Evolutionary conservation across 2,329 filamentous ascomycete species (phyloP).

Genomic region (Xylaria multiplex): DNA sequence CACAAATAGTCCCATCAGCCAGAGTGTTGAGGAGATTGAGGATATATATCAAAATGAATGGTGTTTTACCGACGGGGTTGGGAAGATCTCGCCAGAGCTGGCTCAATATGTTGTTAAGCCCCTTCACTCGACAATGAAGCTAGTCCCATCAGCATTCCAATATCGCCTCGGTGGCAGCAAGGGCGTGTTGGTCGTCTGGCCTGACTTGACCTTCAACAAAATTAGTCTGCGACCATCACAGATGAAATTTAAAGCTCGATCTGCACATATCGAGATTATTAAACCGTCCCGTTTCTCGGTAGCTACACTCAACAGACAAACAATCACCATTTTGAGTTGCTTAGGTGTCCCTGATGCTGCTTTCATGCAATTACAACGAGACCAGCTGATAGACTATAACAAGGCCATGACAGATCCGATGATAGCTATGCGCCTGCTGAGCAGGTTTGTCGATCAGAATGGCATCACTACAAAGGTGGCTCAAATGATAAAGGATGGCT

Average conservation of each 20-base stretch:
- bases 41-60: constrained; percentile 77
- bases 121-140: constrained; percentile 67
- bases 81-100: constrained; percentile 85
- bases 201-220: constrained; percentile 71
- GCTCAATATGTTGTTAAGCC: constrained; percentile 78
- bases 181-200: constrained; percentile 82
- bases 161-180: constrained; percentile 94
- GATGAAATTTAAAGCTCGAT: constrained; percentile 80
- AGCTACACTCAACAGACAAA: constrained; percentile 88
- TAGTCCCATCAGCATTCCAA: constrained; percentile 83
- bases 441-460: constrained; percentile 84
- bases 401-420: constrained; percentile 72
- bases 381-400: constrained; percentile 75
- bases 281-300: constrained; percentile 78
- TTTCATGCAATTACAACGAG: constrained; percentile 73
- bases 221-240: constrained; percentile 87
- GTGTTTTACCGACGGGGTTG: constrained; percentile 91
- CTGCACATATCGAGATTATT: constrained; percentile 84
- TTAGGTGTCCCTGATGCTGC: constrained; percentile 75
- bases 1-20: constrained; percentile 68
- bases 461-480: constrained; percentile 79
- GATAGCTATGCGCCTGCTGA: constrained; percentile 74
- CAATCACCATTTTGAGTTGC: constrained; percentile 83
- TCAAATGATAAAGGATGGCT: constrained; percentile 80
- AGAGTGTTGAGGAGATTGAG: constrained; percentile 66